Evolutionary conservation across 2,329 filamentous ascomycete species (phyloP).

Genomic region (Colletotrichum siamense): DNA sequence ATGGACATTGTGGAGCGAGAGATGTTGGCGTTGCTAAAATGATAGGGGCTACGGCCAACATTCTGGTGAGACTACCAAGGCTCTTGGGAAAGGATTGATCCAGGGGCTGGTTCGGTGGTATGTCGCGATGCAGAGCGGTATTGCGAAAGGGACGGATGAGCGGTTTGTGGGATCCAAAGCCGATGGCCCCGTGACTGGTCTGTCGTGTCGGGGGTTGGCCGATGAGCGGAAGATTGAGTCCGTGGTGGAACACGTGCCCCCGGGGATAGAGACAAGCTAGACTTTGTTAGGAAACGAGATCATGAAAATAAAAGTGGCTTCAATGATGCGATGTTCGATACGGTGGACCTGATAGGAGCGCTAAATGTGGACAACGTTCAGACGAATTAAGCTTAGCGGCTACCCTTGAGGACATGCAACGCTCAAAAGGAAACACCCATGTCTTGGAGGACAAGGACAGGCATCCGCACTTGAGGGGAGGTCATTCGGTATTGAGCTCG

Average conservation of each 20-base stretch:
- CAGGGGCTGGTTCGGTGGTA: background rate
- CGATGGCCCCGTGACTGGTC: background rate
- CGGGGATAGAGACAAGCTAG: background rate
- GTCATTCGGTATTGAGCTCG: background rate
- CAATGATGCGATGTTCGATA: background rate
- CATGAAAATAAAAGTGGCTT: background rate
- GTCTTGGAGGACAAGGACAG: background rate
- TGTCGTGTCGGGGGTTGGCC: background rate
- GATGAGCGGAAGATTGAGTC: background rate
- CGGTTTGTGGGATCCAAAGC: background rate
- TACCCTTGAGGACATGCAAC: background rate
- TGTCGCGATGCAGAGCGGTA: background rate
- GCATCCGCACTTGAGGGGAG: background rate
- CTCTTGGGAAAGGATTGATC: background rate
- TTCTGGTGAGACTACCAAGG: background rate
- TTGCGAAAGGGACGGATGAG: background rate
- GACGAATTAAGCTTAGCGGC: slow-evolving; percentile 8
- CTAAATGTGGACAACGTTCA: background rate
- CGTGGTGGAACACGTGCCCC: background rate
- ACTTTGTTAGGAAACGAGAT: background rate
- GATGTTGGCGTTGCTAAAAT: background rate
- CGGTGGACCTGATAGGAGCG: background rate
- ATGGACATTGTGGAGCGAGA: background rate
- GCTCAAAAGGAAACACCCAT: background rate
- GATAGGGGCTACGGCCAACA: background rate